Evolutionary conservation across 1,284 basidiomycete species (phyloP), one percentile per base, ranked within the genome.

Genomic region (Leccinum solheimii): DNA sequence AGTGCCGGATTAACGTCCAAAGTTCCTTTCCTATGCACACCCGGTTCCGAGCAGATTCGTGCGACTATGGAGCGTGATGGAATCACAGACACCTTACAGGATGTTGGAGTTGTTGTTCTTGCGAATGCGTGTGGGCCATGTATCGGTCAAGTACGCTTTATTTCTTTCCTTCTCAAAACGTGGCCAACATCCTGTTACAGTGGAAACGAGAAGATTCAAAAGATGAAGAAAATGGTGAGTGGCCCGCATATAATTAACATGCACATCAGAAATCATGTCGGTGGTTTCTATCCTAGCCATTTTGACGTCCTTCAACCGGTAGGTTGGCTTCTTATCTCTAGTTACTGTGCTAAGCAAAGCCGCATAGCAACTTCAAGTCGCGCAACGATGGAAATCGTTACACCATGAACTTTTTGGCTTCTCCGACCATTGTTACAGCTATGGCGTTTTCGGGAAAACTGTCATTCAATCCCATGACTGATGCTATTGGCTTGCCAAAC

Each of bases 91-190:
- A 84, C 85, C 50, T 80, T 99, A 43, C 85, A 96, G 74, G 86
- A 87, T 66, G 92, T 98, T 55, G 97, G 97, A 34, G 96, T 88
- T 6, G 84, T 90, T 45, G 97, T 99, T 14, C 82, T 99, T 34
- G 97, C 97, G 13, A 99, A 99, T 75, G 97, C 97, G 1, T 99
- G 97, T 70, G 97, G 97, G 58, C 97, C 97, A 34, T 99, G 97
- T 76, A 99, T 99, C 69, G 97, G 97, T 45, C 97, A 98, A 79
- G 89, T 87, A 69, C 16, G 79, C 68, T 50, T 19, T 32, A 40
- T 19, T 55, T 55, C 40, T 53, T 56, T 57, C 40, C 51, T 60
- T 57, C 40, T 4, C 23, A 23, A 23, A 23, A 23, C 23, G 23
- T 23, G 23, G 36, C 58, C 43, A 60, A 62, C 23, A 54, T 59